Evolutionary conservation across 192 early-diverging fungal genomes (phyloP), one percentile per base, ranked within the genome.

Genomic region (Phlyctochytrium planicorne): DNA sequence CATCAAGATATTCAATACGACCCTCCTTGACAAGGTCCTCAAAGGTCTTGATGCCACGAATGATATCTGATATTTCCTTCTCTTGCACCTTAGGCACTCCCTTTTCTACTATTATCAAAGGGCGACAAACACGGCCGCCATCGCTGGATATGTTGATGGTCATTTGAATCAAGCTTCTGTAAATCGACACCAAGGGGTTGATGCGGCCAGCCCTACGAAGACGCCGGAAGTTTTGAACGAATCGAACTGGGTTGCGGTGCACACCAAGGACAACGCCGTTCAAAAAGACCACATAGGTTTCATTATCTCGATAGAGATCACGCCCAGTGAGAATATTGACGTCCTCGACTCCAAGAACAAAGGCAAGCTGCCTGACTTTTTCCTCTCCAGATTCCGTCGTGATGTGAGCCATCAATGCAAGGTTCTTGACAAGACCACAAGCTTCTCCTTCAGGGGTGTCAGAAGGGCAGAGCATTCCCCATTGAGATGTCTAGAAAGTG

Each of bases 381-480:
- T 78, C 68, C 50, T 96, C 94, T 62, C 95, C 94, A 36, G 89
- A 87, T 70, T 96, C 93, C 2, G 93, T 95, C 1, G 96, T 98
- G 78, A 98, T 98, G 79, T 98, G 96, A 2, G 94, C 95, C 94
- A 98, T 96, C 32, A 98, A 81, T 2, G 96, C 96, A 82, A 98
- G 80, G 64, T 98, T 98, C 82, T 97, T 97, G 53, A 98, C 91
- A 50, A 98, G 80, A 63, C 96, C 96, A 74, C 96, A 98, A 3
- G 91, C 93, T 80, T 98, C 96, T 69, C 96, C 96, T 87, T 98
- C 96, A 3, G 96, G 96, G 1, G 96, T 98, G 80, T 98, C 96
- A 2, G 94, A 92, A 0, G 94, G 91, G 78, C 96, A 98, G 65
- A 96, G 68, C 91, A 96, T 95, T 62, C 95, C 96, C 91, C 93